Conservation (phyloP, 495 filamentous ascomycete genomes). For the Hypomontagnella submonticulosa region DNA sequence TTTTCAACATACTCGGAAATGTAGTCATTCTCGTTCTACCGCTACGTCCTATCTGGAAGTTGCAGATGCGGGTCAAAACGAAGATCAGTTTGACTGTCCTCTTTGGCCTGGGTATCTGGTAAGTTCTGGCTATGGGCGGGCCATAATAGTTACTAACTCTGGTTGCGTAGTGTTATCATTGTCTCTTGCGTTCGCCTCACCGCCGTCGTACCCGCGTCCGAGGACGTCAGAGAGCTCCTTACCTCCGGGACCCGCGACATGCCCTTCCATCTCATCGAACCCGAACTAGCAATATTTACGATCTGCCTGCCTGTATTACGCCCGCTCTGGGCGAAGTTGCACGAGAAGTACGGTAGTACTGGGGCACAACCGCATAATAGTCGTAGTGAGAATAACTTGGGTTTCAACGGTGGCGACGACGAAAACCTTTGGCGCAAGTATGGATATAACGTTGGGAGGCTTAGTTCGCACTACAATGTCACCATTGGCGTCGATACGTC, state of each 20-base stretch:
- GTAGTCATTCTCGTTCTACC: conserved; percentile 53
- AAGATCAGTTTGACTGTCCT: conserved; percentile 51
- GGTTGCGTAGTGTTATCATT: conserved; percentile 7
- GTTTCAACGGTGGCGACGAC: not conserved
- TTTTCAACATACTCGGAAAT: conserved; percentile 50
- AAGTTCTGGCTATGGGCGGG: conserved; percentile 17
- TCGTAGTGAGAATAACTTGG: not conserved
- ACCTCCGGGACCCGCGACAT: conserved; percentile 9
- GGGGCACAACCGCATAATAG: not conserved
- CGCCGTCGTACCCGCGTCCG: not conserved
- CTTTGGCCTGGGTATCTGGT: conserved; percentile 53
- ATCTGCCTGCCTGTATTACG: conserved; percentile 26
- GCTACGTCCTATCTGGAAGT: conserved; percentile 51
- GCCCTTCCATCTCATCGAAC: conserved; percentile 33
- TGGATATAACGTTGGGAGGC: too few relatives aligned
- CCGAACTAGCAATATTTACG: conserved; percentile 31
- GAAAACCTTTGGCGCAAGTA: not conserved
- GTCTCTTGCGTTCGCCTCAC: conserved; percentile 29
- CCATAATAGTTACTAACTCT: not conserved
- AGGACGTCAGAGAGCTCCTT: not conserved
- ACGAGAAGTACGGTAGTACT: not conserved
- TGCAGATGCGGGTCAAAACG: conserved; percentile 48
- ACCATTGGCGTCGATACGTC: not conserved
- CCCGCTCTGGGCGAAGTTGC: conserved; percentile 15
- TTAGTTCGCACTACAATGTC: conserved; percentile 5